phyloP scores from a whole-genome alignment of 208 protist genomes.

The Leishmania turanica region DNA sequence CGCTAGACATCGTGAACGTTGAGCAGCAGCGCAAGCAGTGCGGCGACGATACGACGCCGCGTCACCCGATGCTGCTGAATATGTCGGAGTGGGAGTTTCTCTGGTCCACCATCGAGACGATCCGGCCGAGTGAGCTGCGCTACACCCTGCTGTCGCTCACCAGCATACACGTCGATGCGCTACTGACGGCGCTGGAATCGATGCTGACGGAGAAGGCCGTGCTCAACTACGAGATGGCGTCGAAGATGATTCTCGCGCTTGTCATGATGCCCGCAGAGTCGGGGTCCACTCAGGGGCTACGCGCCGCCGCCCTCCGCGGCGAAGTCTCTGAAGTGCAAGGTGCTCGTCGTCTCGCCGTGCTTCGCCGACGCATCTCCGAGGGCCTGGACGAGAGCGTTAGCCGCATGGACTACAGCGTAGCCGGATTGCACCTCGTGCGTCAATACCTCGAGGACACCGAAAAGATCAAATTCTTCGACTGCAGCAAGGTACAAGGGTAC shows the following conservation, averaged over 20 bases:
- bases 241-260: slow-evolving; percentile 72
- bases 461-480: slow-evolving; percentile 80
- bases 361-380: slow-evolving; percentile 65
- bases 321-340: slow-evolving; percentile 69
- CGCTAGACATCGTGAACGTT: slow-evolving; percentile 81
- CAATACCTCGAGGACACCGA: slow-evolving; percentile 62
- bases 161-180: slow-evolving; percentile 81
- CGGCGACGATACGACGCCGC: slow-evolving; percentile 53
- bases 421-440: slow-evolving; percentile 71
- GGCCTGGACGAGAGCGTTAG: slow-evolving; percentile 62
- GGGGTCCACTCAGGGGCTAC: slow-evolving; percentile 27
- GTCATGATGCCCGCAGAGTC: slow-evolving; percentile 47
- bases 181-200: slow-evolving; percentile 65
- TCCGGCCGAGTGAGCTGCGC: slow-evolving; percentile 82
- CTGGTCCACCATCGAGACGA: slow-evolving; percentile 78
- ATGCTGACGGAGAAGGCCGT: slow-evolving; percentile 72
- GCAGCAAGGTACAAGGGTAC: slow-evolving; percentile 82
- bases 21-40: slow-evolving; percentile 76
- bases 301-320: slow-evolving; percentile 54
- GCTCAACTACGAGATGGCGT: slow-evolving; percentile 83
- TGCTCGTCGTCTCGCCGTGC: slow-evolving; percentile 52
- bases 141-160: slow-evolving; percentile 83
- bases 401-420: slow-evolving; percentile 81
- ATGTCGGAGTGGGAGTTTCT: slow-evolving; percentile 81
- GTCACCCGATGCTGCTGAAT: slow-evolving; percentile 73